phyloP scores from a whole-genome alignment of 1,284 basidiomycete genomes.

The Wolfiporia cocos region DNA sequence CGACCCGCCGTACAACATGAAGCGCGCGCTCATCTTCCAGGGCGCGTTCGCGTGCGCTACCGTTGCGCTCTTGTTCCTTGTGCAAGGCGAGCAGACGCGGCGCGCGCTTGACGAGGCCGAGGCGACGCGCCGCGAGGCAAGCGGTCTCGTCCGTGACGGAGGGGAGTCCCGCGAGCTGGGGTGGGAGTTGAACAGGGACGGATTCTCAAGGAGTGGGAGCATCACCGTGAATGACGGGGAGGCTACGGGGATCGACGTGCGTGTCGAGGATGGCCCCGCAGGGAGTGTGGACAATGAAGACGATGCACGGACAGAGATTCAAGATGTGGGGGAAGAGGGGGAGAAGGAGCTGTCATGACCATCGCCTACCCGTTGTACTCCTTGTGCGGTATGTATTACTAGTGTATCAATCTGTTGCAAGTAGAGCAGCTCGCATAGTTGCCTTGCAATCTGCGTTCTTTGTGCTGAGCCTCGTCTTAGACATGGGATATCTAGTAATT shows the following conservation, averaged over 20 bases:
- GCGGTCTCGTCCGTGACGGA: background rate
- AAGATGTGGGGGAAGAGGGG: too few relatives aligned
- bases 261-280: background rate
- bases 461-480: too few relatives aligned
- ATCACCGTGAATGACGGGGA: background rate
- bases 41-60: conserved; percentile 39
- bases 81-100: conserved; percentile 54
- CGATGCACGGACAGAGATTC: too few relatives aligned
- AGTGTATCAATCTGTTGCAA: too few relatives aligned
- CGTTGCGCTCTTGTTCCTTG: conserved; percentile 35
- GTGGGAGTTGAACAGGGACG: background rate
- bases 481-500: too few relatives aligned
- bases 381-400: background rate
- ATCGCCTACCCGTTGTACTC: too few relatives aligned
- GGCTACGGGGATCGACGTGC: background rate
- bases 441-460: too few relatives aligned
- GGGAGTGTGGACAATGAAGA: background rate
- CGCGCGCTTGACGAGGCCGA: conserved; percentile 48
- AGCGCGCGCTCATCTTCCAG: conserved; percentile 55
- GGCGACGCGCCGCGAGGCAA: background rate
- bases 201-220: background rate
- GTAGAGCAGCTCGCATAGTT: too few relatives aligned
- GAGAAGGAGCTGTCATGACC: too few relatives aligned
- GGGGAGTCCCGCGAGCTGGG: background rate
- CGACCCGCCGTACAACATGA: conserved; percentile 67